Percentiles rank a stretch among this genome's conserved stretches.
Conservation (phyloP, 768 basidiomycete species). For the Dendrothele bispora region DNA sequence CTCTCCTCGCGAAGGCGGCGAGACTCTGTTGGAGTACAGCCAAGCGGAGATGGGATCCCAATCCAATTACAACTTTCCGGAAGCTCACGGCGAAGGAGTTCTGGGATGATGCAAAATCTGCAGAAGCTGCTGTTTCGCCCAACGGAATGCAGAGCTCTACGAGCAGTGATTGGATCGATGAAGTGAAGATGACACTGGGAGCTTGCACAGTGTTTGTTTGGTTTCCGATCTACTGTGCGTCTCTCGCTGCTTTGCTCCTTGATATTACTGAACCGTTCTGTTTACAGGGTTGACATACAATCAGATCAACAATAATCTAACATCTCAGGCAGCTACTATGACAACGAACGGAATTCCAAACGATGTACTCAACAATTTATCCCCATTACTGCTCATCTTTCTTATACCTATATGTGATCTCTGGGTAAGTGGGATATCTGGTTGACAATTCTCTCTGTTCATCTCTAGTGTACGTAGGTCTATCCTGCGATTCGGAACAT, state of each 20-base stretch:
- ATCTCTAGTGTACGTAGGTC: not conserved
- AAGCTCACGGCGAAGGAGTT: constrained; percentile 59
- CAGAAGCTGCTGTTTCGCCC: too few relatives aligned
- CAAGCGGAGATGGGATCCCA: constrained; percentile 52
- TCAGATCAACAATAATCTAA: constrained; percentile 54
- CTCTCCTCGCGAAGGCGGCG: constrained; percentile 50
- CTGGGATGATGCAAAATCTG: constrained; percentile 74
- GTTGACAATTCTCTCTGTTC: too few relatives aligned
- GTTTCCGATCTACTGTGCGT: constrained; percentile 67
- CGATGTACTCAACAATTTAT: constrained; percentile 36
- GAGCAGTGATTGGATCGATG: constrained; percentile 88
- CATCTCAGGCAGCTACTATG: constrained; percentile 58
- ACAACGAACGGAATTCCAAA: constrained; percentile 52
- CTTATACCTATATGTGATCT: constrained; percentile 20
- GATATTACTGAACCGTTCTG: not conserved
- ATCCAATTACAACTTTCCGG: constrained; percentile 46
- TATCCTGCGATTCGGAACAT: not conserved
- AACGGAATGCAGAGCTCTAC: too few relatives aligned
- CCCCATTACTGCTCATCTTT: not conserved
- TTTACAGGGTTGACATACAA: constrained; percentile 54
- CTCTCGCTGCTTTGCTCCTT: not conserved
- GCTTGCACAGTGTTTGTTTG: constrained; percentile 62
- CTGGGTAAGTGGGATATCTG: constrained; percentile 56
- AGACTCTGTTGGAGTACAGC: constrained; percentile 48
- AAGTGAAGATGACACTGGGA: constrained; percentile 68